phyloP scores from a whole-genome alignment of 225 moss, liverwort and hornwort species.

The Pseudisothecium myosuroides region DNA sequence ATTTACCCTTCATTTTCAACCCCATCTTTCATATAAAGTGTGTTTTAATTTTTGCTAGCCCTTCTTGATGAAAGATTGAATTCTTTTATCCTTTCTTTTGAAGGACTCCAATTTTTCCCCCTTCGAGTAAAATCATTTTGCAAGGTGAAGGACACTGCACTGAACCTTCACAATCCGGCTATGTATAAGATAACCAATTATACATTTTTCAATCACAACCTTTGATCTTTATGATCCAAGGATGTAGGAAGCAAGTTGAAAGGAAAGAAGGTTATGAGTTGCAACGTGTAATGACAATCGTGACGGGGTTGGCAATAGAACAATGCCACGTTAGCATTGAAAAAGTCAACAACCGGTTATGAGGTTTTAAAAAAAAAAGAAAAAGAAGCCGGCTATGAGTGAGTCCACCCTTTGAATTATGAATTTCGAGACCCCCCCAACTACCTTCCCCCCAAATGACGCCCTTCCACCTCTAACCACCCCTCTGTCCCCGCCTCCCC shows the following conservation, averaged over 20 bases:
- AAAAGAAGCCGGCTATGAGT: too few relatives aligned
- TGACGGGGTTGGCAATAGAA: too few relatives aligned
- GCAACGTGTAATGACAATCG: too few relatives aligned
- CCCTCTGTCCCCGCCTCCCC: background rate
- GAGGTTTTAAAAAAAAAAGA: too few relatives aligned
- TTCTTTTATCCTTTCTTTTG: rapidly evolving
- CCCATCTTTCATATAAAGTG: background rate
- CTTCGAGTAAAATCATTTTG: background rate
- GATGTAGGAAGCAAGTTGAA: too few relatives aligned
- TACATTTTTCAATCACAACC: too few relatives aligned
- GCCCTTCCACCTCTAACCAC: background rate
- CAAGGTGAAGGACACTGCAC: background rate
- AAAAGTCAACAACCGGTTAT: too few relatives aligned
- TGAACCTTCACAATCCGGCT: background rate
- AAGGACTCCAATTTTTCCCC: background rate
- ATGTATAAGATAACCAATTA: too few relatives aligned
- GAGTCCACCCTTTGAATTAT: background rate
- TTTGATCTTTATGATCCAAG: too few relatives aligned
- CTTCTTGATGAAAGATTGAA: background rate
- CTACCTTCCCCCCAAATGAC: background rate
- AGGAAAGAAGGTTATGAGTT: too few relatives aligned
- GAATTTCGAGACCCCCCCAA: background rate
- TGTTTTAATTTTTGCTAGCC: background rate
- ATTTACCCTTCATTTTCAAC: background rate
- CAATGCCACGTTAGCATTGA: too few relatives aligned